phyloP scores from a whole-genome alignment of 805 yeast species.

The Spathaspora sp. region DNA sequence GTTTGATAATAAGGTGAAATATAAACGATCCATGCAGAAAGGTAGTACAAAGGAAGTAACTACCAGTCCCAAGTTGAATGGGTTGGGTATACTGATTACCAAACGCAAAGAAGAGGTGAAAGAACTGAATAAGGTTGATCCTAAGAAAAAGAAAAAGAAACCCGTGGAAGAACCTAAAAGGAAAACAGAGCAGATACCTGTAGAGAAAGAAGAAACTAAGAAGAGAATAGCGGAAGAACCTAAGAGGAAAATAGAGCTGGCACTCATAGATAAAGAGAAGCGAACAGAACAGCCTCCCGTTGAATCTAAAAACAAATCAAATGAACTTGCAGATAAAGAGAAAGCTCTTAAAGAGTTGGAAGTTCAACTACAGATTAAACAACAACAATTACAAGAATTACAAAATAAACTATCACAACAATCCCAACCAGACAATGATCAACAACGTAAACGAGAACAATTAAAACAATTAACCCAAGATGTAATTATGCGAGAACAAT shows the following conservation, averaged over 20 bases:
- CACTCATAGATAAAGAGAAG: not conserved
- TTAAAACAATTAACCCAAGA: slow-evolving; percentile 17
- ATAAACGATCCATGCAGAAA: slow-evolving; percentile 9
- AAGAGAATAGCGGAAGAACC: slow-evolving; percentile 3
- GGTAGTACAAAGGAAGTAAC: slow-evolving; percentile 3
- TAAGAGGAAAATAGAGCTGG: not conserved
- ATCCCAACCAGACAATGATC: slow-evolving; percentile 2
- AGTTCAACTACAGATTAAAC: slow-evolving; percentile 6
- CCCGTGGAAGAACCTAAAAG: not conserved
- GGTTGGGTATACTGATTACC: not conserved
- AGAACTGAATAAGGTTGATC: not conserved
- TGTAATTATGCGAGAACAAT: slow-evolving; percentile 11
- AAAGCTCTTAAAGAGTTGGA: slow-evolving; percentile 6
- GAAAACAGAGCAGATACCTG: not conserved
- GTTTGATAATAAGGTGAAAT: slow-evolving; percentile 16
- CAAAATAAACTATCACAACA: slow-evolving; percentile 3
- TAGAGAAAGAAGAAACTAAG: slow-evolving; percentile 1
- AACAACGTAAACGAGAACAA: slow-evolving; percentile 13
- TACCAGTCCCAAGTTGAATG: not conserved
- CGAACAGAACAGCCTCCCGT: not conserved
- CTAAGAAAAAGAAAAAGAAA: not conserved
- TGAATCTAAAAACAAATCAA: slow-evolving; percentile 1
- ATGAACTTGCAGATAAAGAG: slow-evolving; percentile 4
- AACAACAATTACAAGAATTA: slow-evolving; percentile 6
- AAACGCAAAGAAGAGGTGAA: not conserved